Evolutionary conservation across 768 basidiomycete species (phyloP).

Genomic region (Pleurotus tuoliensis): DNA sequence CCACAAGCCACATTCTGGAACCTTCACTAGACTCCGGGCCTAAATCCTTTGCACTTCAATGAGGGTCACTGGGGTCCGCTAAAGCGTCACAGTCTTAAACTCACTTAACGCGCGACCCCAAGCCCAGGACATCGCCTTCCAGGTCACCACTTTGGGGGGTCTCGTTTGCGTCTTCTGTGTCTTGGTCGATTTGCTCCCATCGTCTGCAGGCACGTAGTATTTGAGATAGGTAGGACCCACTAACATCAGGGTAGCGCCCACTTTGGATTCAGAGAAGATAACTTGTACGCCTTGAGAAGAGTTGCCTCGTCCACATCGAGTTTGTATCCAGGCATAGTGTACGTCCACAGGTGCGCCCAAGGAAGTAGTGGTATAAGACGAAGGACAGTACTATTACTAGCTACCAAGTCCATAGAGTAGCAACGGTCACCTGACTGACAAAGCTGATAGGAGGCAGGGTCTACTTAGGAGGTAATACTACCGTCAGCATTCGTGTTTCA

Average conservation of each 20-base stretch:
- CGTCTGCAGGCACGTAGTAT: slow-evolving; percentile 38
- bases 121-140: slow-evolving; percentile 75
- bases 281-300: slow-evolving; percentile 83
- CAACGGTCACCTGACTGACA: background rate
- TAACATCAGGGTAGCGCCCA: slow-evolving; percentile 27
- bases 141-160: slow-evolving; percentile 51
- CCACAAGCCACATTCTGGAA: slow-evolving; percentile 6
- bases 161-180: slow-evolving; percentile 68
- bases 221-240: background rate
- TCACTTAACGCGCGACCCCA: slow-evolving; percentile 63
- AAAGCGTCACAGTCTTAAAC: slow-evolving; percentile 18
- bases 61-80: slow-evolving; percentile 2
- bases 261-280: slow-evolving; percentile 75
- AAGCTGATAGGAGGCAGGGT: too few relatives aligned
- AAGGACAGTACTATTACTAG: too few relatives aligned
- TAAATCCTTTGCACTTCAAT: slow-evolving; percentile 55
- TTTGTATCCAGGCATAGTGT: slow-evolving; percentile 24
- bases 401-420: too few relatives aligned
- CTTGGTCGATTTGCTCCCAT: slow-evolving; percentile 91
- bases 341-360: too few relatives aligned
- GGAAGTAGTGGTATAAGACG: too few relatives aligned
- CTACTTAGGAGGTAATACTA: too few relatives aligned
- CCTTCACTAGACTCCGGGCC: slow-evolving; percentile 75
- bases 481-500: too few relatives aligned
- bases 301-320: slow-evolving; percentile 76